phyloP scores from a whole-genome alignment of 768 basidiomycete genomes.

The Amanita rimosa region DNA sequence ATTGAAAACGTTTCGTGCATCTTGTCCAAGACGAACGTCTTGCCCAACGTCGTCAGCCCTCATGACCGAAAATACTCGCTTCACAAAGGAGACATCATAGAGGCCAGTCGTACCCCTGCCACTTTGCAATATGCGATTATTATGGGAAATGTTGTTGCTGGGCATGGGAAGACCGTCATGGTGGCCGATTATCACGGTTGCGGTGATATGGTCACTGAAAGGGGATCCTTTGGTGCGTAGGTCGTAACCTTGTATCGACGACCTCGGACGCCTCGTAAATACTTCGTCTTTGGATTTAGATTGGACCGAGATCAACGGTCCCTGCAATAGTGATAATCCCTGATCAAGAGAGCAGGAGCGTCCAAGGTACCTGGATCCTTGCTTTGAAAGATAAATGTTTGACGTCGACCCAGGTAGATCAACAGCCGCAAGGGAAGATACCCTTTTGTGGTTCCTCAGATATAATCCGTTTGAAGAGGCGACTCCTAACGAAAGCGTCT shows the following conservation, averaged over 20 bases:
- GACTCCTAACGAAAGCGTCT: not conserved
- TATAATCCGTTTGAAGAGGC: not conserved
- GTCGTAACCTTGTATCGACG: not conserved
- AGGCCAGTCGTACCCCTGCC: not conserved
- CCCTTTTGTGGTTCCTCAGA: not conserved
- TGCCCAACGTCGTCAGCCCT: not conserved
- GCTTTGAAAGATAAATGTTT: not conserved
- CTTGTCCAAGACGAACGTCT: conserved; percentile 1
- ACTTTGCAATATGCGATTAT: not conserved
- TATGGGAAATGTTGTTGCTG: too few species aligned
- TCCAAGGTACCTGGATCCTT: not conserved
- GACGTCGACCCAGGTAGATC: not conserved
- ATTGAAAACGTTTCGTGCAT: conserved; percentile 1
- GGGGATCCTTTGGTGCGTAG: not conserved
- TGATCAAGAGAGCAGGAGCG: conserved; percentile 4
- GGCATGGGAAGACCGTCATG: too few species aligned
- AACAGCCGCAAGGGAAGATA: not conserved
- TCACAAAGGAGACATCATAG: conserved; percentile 4
- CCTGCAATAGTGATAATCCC: not conserved
- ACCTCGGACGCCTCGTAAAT: not conserved
- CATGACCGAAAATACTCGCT: conserved; percentile 3
- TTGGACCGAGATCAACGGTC: not conserved
- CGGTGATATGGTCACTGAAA: not conserved
- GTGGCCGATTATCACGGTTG: not conserved
- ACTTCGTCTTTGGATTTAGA: not conserved